Evolutionary conservation across 345 rosid species (phyloP).

Genomic region (Ceriops tagal): DNA sequence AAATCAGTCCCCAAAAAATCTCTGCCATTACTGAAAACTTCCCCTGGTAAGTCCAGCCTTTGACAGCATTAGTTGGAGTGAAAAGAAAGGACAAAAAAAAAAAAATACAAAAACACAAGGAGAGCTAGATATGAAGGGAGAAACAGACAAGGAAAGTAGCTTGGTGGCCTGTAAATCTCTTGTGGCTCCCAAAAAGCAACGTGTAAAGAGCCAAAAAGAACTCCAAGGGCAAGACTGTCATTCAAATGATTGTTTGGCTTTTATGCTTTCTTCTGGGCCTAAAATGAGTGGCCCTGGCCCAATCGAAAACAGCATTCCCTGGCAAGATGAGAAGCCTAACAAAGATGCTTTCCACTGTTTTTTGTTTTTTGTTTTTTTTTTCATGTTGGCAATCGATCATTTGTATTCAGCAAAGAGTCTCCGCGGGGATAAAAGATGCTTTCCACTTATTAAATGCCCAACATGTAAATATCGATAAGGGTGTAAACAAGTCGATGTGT

Average conservation of each 20-base stretch:
- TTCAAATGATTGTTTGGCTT: not conserved
- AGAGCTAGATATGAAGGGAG: not conserved
- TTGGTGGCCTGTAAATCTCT: not conserved
- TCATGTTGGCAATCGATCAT: too few species aligned
- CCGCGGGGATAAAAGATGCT: too few species aligned
- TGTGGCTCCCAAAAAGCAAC: slow-evolving; percentile 8
- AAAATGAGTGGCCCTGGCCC: too few species aligned
- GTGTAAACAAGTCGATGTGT: too few species aligned
- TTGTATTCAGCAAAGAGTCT: too few species aligned
- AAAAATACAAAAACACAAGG: not conserved
- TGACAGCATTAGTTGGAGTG: slow-evolving; percentile 15
- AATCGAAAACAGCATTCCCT: too few species aligned
- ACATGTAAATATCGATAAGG: too few species aligned
- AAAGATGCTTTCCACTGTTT: too few species aligned
- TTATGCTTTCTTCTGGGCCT: too few species aligned
- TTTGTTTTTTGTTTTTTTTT: too few species aligned
- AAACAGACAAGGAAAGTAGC: not conserved
- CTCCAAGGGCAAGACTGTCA: slow-evolving; percentile 1
- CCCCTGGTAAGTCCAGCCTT: slow-evolving; percentile 26
- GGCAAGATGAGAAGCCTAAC: too few species aligned
- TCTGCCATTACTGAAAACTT: slow-evolving; percentile 26
- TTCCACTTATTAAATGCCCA: too few species aligned
- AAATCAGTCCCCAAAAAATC: slow-evolving; percentile 24
- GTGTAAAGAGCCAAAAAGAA: not conserved
- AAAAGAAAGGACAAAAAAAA: not conserved